Percentiles rank a stretch among this genome's conserved stretches.
Evolutionary conservation across 768 basidiomycete genomes (phyloP).

Genomic region (Cubamyces lactineus): DNA sequence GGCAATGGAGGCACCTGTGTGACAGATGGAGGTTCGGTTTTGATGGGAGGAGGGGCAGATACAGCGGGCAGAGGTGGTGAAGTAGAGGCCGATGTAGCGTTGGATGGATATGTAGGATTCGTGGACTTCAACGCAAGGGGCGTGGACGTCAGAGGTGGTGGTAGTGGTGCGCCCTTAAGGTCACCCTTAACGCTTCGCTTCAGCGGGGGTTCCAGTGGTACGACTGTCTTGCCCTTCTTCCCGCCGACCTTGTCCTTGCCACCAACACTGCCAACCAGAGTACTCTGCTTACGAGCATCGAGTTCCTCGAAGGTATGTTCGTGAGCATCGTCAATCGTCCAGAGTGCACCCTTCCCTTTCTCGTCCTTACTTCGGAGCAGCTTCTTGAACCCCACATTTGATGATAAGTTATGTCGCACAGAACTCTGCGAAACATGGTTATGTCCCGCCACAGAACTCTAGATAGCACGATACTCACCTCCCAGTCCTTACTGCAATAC

Average conservation of each 20-base stretch:
- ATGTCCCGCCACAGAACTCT: conserved; percentile 2
- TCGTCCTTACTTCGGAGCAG: conserved; percentile 83
- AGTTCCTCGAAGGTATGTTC: conserved; percentile 73
- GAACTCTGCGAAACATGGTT: conserved; percentile 58
- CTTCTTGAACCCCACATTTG: conserved; percentile 90
- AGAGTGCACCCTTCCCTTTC: conserved; percentile 90
- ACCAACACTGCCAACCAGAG: conserved; percentile 32
- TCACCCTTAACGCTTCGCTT: conserved; percentile 74
- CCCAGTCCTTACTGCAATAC: conserved; percentile 88
- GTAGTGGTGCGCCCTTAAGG: conserved; percentile 55
- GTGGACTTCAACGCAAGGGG: conserved; percentile 56
- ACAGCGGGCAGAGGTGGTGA: conserved; percentile 9
- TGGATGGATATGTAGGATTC: conserved; percentile 10
- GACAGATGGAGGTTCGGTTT: conserved; percentile 27
- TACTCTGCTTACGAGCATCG: conserved; percentile 54
- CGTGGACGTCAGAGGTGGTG: conserved; percentile 69
- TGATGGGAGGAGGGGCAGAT: conserved; percentile 26
- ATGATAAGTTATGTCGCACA: conserved; percentile 93
- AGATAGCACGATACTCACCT: conserved; percentile 55
- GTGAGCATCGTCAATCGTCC: conserved; percentile 83
- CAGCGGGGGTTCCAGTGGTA: conserved; percentile 61
- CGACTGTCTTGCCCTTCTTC: conserved; percentile 63
- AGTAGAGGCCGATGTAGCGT: conserved; percentile 9
- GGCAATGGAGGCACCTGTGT: conserved; percentile 17
- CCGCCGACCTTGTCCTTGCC: conserved; percentile 47